phyloP scores from a whole-genome alignment of 805 yeast species.

The Yarrowia hollandica region DNA sequence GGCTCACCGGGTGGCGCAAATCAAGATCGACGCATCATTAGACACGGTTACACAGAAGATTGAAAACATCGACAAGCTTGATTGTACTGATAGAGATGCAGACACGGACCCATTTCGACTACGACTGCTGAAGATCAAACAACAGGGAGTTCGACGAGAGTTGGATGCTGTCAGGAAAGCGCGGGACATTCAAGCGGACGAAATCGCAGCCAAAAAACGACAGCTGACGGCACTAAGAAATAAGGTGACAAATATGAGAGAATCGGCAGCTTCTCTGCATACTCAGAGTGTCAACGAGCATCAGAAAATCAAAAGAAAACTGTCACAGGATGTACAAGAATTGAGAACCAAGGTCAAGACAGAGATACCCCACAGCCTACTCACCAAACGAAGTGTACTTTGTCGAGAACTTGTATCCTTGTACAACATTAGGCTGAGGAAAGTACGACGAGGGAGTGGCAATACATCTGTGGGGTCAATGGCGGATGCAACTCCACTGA shows the following conservation, averaged over 20 bases:
- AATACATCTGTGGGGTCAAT: neutral
- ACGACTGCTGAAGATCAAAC: constrained; percentile 16
- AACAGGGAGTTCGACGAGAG: neutral
- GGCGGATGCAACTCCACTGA: constrained; percentile 1
- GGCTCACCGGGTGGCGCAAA: constrained; percentile 25
- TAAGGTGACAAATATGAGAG: neutral
- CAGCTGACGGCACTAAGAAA: neutral
- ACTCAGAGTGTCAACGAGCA: constrained; percentile 11
- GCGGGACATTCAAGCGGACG: neutral
- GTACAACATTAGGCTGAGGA: constrained; percentile 12
- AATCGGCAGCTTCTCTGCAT: neutral
- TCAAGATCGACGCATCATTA: constrained; percentile 18
- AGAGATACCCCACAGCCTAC: constrained; percentile 5
- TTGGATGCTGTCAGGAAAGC: constrained; percentile 7
- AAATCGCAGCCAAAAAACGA: neutral
- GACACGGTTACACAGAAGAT: constrained; percentile 7
- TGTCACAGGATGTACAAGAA: constrained; percentile 9
- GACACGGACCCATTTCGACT: constrained; percentile 6
- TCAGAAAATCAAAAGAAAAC: constrained; percentile 10
- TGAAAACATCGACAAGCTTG: constrained; percentile 13
- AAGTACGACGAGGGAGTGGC: constrained; percentile 15
- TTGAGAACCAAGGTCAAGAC: neutral
- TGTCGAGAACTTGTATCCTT: constrained; percentile 15
- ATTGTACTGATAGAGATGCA: neutral
- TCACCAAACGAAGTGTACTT: neutral